Base-by-base conservation (phyloP, 2,329 filamentous ascomycete species). In the Aspergillus oerlinghausenensis region DNA sequence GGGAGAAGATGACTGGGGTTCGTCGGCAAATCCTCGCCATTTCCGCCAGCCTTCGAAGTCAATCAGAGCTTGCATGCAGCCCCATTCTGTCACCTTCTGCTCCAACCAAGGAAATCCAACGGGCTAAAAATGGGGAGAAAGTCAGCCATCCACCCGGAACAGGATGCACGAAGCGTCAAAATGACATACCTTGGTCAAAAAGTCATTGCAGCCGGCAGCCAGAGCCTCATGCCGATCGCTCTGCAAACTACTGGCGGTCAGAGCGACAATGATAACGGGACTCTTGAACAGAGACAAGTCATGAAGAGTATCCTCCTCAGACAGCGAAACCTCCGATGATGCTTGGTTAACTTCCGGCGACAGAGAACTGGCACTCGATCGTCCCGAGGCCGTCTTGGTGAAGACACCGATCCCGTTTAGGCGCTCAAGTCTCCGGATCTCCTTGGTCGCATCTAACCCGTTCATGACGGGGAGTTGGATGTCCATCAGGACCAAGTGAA, bases 71-170 rank as follows among this genome's bases (percentile, higher is more conserved):
- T 97, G 94, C 94, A 99, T 99, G 79, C 94, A 97, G 55, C 94
- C 94, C 94, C 94, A 99, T 80, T 99, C 94, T 77, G 95, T 97
- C 65, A 97, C 92, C 74, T 99, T 99, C 56, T 93, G 86, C 73
- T 97, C 91, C 26, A 99, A 84, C 92, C 93, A 99, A 58, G 95
- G 89, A 70, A 97, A 97, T 72, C 96, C 96, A 64, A 99, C 93
- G 21, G 94, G 94, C 90, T 96, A 69, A 47, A 50, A 4, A 35
- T n/a, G 55, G 62, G 43, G 60, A 54, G 21, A 55, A n/a, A 50
- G 19, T 40, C n/a, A 25, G 28, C 21, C 3, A 50, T 17, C 4
- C 26, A 6, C 11, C 17, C 19, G 3, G 53, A 7, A 23, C 43
- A 45, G 4, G 47, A 55, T 28, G 59, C n/a, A 4, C 19, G 49